These are phyloP conservation scores for Arthrobotrys iridis DNA, from an alignment of 2,329 filamentous ascomycete genomes.

Conservation along the genomic window DNA sequence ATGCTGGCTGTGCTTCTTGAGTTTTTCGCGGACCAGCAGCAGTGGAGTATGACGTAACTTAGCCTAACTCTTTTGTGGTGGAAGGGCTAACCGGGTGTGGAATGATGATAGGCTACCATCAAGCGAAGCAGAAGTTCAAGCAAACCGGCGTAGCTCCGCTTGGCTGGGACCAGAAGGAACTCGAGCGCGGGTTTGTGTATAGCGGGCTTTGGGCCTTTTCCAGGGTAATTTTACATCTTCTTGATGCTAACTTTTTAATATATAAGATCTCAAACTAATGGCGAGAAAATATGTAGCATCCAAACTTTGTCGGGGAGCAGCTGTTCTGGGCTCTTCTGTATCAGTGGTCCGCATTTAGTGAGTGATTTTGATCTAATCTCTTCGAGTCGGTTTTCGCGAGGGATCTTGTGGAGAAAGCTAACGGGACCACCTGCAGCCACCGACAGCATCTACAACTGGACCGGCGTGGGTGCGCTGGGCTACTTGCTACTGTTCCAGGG, in stretches of 20 bases:
- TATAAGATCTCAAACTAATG: background rate
- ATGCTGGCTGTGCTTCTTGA: slow-evolving; percentile 70
- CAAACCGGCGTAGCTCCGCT: slow-evolving; percentile 69
- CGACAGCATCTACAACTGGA: slow-evolving; percentile 79
- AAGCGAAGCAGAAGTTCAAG: slow-evolving; percentile 79
- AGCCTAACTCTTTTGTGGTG: background rate
- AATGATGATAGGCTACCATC: slow-evolving; percentile 71
- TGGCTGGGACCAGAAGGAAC: slow-evolving; percentile 74
- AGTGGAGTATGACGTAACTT: slow-evolving; percentile 73
- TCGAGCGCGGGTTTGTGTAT: slow-evolving; percentile 89
- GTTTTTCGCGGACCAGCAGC: slow-evolving; percentile 87
- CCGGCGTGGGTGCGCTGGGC: slow-evolving; percentile 73
- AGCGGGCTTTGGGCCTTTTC: slow-evolving; percentile 86
- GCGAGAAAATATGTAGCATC: slow-evolving; percentile 71
- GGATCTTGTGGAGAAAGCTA: background rate
- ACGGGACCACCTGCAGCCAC: slow-evolving; percentile 64
- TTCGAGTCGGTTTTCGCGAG: background rate
- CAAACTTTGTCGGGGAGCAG: slow-evolving; percentile 95
- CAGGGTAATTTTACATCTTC: slow-evolving; percentile 40
- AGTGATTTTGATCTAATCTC: background rate
- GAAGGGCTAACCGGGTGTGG: background rate
- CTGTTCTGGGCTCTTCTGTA: slow-evolving; percentile 88
- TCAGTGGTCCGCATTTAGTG: slow-evolving; percentile 78
- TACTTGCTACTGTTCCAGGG: slow-evolving; percentile 86
- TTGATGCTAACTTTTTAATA: background rate